Percentiles rank a stretch among this genome's conserved stretches.
Evolutionary conservation across 2,329 filamentous ascomycete species (phyloP).

Genomic region (Xylariaceae sp.): DNA sequence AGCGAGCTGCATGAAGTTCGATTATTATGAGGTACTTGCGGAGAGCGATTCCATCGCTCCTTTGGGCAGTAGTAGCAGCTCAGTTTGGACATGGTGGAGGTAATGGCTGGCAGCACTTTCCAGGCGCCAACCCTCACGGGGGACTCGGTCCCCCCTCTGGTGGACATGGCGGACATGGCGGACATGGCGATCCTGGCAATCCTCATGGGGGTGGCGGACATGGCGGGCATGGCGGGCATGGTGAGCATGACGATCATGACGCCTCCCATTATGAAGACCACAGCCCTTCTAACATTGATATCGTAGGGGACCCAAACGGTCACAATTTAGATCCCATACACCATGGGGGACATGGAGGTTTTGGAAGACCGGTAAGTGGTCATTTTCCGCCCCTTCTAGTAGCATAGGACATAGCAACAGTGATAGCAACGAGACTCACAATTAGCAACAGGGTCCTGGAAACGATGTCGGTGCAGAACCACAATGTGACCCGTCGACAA

Average conservation of each 20-base stretch:
- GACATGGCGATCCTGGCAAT: neutral
- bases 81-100: neutral
- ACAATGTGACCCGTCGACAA: neutral
- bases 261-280: no score
- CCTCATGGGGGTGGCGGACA: neutral
- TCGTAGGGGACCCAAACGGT: no score
- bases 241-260: neutral
- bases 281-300: no score
- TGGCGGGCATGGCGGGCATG: neutral
- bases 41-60: neutral
- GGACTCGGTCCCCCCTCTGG: neutral
- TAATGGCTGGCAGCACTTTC: neutral
- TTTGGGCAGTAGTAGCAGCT: neutral
- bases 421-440: neutral
- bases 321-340: neutral
- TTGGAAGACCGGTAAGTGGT: slow-evolving; percentile 9
- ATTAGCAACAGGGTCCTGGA: neutral
- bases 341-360: neutral
- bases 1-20: neutral
- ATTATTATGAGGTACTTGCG: slow-evolving; percentile 5
- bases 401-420: neutral
- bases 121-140: neutral
- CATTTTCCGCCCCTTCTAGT: neutral
- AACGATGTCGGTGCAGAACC: neutral
- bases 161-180: neutral